Evolutionary conservation across 2,329 filamentous ascomycete genomes (phyloP).

Genomic region (Biscogniauxia sp.): DNA sequence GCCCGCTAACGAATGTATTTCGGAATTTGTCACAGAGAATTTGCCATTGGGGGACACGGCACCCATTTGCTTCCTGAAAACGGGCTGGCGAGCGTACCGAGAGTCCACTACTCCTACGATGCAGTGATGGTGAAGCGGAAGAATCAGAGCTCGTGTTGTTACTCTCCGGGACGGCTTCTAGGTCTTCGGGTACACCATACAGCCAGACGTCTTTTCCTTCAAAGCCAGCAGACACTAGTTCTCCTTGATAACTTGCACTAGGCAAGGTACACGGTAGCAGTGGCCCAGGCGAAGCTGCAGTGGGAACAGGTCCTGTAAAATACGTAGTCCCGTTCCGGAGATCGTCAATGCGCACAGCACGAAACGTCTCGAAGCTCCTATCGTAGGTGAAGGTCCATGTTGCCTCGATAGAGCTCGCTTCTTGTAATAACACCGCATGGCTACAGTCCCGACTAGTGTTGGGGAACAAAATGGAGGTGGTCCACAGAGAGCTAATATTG

Average conservation of each 20-base stretch:
- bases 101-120: conserved; percentile 41
- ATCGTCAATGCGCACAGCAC: conserved; percentile 73
- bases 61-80: conserved; percentile 35
- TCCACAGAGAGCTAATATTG: conserved; percentile 74
- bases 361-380: conserved; percentile 72
- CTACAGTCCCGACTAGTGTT: conserved; percentile 78
- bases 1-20: conserved; percentile 69
- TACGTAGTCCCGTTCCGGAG: conserved; percentile 74
- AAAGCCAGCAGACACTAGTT: conserved; percentile 72
- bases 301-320: conserved; percentile 68
- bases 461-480: conserved; percentile 80
- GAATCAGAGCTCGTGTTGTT: conserved; percentile 31
- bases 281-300: conserved; percentile 50
- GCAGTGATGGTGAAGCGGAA: conserved; percentile 25
- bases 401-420: conserved; percentile 61
- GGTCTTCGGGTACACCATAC: conserved; percentile 72
- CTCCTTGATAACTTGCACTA: conserved; percentile 65
- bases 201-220: conserved; percentile 72
- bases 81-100: conserved; percentile 40
- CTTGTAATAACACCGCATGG: conserved; percentile 68
- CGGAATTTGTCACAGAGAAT: conserved; percentile 64
- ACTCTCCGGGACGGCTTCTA: conserved; percentile 58
- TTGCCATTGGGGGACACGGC: conserved; percentile 64
- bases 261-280: conserved; percentile 68
- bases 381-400: conserved; percentile 79